Base-by-base conservation (phyloP, 2,329 filamentous ascomycete species). In the Diplocarpon mali region DNA sequence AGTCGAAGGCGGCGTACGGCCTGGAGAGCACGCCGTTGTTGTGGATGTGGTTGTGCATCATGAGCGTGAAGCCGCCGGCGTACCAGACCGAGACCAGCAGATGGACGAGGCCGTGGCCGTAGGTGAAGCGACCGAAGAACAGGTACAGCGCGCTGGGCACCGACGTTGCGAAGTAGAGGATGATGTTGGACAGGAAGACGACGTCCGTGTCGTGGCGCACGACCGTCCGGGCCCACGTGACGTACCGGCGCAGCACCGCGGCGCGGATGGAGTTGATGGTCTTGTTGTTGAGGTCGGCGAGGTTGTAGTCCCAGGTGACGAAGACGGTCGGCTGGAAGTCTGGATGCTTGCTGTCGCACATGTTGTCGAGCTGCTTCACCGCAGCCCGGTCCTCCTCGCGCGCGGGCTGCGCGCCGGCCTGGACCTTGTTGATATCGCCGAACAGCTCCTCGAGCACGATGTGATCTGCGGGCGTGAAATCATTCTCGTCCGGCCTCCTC, bases 31-130 rank as follows among this genome's bases (percentile, higher is more conserved):
- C 69, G 13, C 85, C 85, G 37, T 78, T 72, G 68, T 78, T 78
- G 60, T 90, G 85, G 54, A 90, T 89, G 61, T 90, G 85, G 58
- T 90, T 84, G 57, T 90, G 85, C 72, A 85, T 84, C 75, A 90
- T 78, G 31, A 90, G 69, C 0, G 84, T 90, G 64, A 86, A 90
- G 1, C 79, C 69, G 7, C 84, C 84, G 42, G 79, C 75, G 57
- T 80, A 88, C 60, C 72, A 83, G 29, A 73, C 65, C 55, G 83
- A 77, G 69, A 86, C 78, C 9, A 74, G 57, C 42, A 71, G 68
- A 58, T 90, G 85, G 24, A 78, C 53, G 13, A 85, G 53, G 9
- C 73, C 85, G 61, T 88, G 85, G 31, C 73, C 53, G 65, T 75
- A 85, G 9, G 70, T 73, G 64, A 89, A 89, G 57, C 70, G 66